Base-by-base conservation (phyloP, 2,329 filamentous ascomycete species). In the Apiospora arundinis region DNA sequence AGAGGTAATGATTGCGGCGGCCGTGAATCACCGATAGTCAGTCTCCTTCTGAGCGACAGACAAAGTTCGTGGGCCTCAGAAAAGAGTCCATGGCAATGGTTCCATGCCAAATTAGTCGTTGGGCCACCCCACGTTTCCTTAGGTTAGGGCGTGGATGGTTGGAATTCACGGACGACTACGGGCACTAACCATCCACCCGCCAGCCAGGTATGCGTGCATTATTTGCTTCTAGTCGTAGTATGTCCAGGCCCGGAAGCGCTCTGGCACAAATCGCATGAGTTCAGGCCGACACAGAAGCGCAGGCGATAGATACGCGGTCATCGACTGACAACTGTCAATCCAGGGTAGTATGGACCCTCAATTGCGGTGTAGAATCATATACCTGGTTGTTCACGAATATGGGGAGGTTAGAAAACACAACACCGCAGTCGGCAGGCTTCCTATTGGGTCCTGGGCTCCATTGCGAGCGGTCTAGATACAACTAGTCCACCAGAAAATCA, bases 381-480 rank as follows among this genome's bases (percentile, higher is more conserved):
- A 48, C 49, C 48, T 49, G 46, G 67, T 68, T 68, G 44, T 32
- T 68, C 66, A 46, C 23, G 66, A 45, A 48, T 68, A 68, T 68
- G 66, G 66, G 44, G 46, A 37, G 66, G 66, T 48, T 46, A 67
- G 63, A 52, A 56, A 60, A 69, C 48, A 70, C 63, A 46, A 28
- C 68, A 40, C 69, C 65, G 63, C 63, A 40, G 28, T 49, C 46
- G 69, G 71, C 60, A 23, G 23, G 12, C 23, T 67, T 72, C 71
- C 66, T 69, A 72, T 72, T 72, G 71, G 71, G 69, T 32, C 42
- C 66, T 14, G 21, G 21, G 56, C 44, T 70, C 60, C 69, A 70
- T 46, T 28, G 56, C 45, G 52, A 69, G 66, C 65, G 71, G 71
- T 70, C 71, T 70, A 70, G 71, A 69, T 70, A 70, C 68, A 67